These are phyloP conservation scores for Rhizopogon roseolus DNA, from an alignment of 768 basidiomycete genomes.

Conservation along the genomic window DNA sequence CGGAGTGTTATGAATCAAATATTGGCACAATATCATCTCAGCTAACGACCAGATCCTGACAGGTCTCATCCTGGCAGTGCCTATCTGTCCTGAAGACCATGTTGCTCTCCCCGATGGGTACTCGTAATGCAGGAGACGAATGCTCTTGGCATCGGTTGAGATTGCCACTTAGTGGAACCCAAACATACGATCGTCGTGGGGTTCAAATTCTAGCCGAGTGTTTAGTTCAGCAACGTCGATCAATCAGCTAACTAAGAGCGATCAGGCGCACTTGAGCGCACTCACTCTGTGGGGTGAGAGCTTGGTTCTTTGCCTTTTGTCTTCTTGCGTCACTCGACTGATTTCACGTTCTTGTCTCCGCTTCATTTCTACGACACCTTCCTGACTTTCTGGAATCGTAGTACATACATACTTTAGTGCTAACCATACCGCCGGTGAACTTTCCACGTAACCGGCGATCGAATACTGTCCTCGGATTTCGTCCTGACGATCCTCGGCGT, in stretches of 20 bases:
- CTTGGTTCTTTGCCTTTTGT: not conserved
- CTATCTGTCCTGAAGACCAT: not conserved
- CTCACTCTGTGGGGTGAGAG: not conserved
- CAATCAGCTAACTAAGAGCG: not conserved
- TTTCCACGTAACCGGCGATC: slow-evolving; percentile 7
- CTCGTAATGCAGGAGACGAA: not conserved
- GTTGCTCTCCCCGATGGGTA: not conserved
- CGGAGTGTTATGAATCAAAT: not conserved
- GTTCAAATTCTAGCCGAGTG: not conserved
- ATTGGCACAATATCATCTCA: slow-evolving; percentile 1
- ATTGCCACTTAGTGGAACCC: not conserved
- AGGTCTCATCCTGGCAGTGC: not conserved
- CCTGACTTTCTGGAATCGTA: slow-evolving; percentile 16
- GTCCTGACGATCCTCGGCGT: slow-evolving; percentile 8
- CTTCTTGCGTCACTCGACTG: not conserved
- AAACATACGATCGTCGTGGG: slow-evolving; percentile 4
- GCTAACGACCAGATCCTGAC: slow-evolving; percentile 3
- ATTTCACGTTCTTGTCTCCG: not conserved
- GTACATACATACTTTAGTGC: slow-evolving; percentile 2
- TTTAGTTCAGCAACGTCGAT: not conserved
- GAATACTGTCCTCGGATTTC: slow-evolving; percentile 26
- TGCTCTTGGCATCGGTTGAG: not conserved
- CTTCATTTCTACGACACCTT: slow-evolving; percentile 1
- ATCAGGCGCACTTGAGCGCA: not conserved
- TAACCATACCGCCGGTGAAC: not conserved